These are phyloP conservation scores for Mucor sp. DNA, from an alignment of 371 early-diverging fungal species.

Conservation along the genomic window DNA sequence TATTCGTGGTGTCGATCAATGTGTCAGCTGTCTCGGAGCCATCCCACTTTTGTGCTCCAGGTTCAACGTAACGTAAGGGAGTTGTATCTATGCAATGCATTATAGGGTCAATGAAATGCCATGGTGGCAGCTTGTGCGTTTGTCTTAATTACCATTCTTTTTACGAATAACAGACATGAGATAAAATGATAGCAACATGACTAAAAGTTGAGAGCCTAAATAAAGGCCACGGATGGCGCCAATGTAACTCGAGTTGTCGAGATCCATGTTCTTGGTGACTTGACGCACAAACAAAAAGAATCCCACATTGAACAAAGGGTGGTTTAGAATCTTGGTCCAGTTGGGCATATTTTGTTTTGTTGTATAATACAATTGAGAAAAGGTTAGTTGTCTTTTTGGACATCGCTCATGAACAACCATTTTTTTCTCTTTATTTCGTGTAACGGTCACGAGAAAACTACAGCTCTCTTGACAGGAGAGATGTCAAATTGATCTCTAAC, in stretches of 20 bases:
- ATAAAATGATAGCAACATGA: constrained; percentile 33
- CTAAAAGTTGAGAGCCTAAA: constrained; percentile 28
- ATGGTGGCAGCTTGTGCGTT: neutral
- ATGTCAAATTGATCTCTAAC: neutral
- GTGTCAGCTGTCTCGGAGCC: constrained; percentile 32
- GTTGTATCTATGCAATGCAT: constrained; percentile 32
- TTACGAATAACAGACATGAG: constrained; percentile 33
- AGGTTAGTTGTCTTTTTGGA: neutral
- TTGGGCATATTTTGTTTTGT: neutral
- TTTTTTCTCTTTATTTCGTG: neutral
- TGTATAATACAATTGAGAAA: neutral
- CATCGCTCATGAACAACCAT: neutral
- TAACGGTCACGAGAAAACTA: neutral
- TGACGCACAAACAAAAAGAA: constrained; percentile 38
- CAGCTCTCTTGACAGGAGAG: neutral
- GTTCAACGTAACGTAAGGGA: constrained; percentile 43
- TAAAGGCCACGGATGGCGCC: constrained; percentile 36
- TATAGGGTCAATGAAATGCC: neutral
- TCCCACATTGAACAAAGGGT: constrained; percentile 33
- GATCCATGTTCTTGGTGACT: constrained; percentile 27
- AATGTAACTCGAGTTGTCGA: constrained; percentile 31
- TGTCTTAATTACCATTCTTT: constrained; percentile 41
- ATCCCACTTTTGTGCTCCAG: constrained; percentile 39
- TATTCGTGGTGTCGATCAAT: constrained; percentile 38
- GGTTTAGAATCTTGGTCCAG: constrained; percentile 16